Evolutionary conservation across 805 yeast genomes (phyloP), one percentile per base, ranked within the genome.

Genomic region (Hanseniaspora clermontiae): DNA sequence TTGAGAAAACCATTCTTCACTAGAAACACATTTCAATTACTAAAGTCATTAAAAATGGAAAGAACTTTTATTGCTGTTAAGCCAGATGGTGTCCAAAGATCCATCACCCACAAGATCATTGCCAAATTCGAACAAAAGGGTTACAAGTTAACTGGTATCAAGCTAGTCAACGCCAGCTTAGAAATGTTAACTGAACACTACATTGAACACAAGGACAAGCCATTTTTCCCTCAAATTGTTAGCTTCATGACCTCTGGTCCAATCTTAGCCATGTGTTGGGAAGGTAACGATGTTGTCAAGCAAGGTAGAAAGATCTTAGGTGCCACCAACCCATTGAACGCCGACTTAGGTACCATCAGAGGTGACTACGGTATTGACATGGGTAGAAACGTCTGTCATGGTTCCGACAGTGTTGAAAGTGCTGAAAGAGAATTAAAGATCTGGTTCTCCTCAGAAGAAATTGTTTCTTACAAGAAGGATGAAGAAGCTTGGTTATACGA

Each of bases 1-100:
- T 15, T 36, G 7, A 43, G 10, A 34, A 17, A 43, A 8, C 17
- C 8, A 8, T 14, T 34, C 27, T 24, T 19, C n/a, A 31, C 42
- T 31, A 46, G 27, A 20, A 7, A 45, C 34, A 38, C 40, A 38
- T 38, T 34, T 34, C 37, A 34, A 34, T 34, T 7, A 34, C 37
- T 34, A 36, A 36, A 36, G 8, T 5, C 12, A 36, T 5, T 34
- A 55, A 68, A 66, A 68, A 63, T 73, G 76, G 95, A 86, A 77
- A 84, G 95, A 84, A 86, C 95, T 70, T 86, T 86, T 72, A 86
- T 86, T 77, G 95, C 95, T 64, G 83, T 86, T 70, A 86, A 86
- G 83, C 99, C 99, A 77, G 99, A 93, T 77, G 99, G 97, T 77
- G 97, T 93, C 81, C 97, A 93, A 81, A 88, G 99, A 79, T 97